These are phyloP conservation scores for Fusarium citri DNA, from an alignment of 2,329 filamentous ascomycete genomes.

Conservation along the genomic window DNA sequence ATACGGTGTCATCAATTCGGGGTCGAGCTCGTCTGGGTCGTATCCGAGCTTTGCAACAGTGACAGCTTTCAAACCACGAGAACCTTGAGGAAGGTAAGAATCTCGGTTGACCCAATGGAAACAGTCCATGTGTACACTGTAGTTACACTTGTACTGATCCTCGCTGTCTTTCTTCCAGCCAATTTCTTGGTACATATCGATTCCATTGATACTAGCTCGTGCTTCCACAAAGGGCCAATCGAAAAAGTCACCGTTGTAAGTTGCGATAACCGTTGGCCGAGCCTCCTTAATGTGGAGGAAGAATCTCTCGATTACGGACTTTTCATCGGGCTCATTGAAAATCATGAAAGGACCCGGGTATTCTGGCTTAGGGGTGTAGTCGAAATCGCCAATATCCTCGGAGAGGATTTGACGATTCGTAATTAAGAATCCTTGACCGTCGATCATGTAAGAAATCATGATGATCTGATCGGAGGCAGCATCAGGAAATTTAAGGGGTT, in stretches of 20 bases:
- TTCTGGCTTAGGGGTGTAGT: constrained; percentile 97
- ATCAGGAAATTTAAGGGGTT: constrained; percentile 96
- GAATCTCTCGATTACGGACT: constrained; percentile 87
- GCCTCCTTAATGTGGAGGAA: constrained; percentile 96
- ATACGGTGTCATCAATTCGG: constrained; percentile 95
- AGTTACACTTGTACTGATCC: constrained; percentile 95
- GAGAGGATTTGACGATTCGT: constrained; percentile 98
- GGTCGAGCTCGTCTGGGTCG: constrained; percentile 96
- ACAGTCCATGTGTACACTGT: constrained; percentile 98
- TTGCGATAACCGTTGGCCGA: constrained; percentile 94
- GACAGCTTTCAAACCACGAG: constrained; percentile 95
- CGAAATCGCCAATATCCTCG: constrained; percentile 96
- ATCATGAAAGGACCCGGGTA: constrained; percentile 96
- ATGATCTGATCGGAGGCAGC: constrained; percentile 95
- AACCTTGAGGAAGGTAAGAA: constrained; percentile 96
- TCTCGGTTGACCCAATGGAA: constrained; percentile 99
- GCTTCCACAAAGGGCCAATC: constrained; percentile 99
- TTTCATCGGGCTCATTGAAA: constrained; percentile 97
- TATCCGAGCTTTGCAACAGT: constrained; percentile 98
- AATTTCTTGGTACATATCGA: constrained; percentile 99
- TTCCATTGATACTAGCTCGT: constrained; percentile 90
- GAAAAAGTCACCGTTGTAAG: constrained; percentile 99
- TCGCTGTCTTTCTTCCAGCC: constrained; percentile 96
- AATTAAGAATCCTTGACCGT: constrained; percentile 96
- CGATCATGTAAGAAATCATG: constrained; percentile 99